phyloP scores from a whole-genome alignment of 768 basidiomycete genomes.

The Trametes sanguinea region DNA sequence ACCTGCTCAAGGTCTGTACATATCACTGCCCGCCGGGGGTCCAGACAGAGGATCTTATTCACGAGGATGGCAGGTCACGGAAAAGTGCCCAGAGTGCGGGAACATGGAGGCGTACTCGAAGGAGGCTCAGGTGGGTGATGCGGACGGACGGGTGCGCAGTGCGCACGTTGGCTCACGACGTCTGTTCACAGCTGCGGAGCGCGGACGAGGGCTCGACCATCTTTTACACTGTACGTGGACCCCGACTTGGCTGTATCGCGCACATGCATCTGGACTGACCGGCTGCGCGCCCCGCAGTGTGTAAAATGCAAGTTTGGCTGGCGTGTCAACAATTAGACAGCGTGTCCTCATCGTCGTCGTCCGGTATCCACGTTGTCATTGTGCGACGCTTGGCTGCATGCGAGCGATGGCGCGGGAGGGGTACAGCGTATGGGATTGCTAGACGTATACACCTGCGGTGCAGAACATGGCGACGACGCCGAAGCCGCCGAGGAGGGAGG shows the following conservation, averaged over 20 bases:
- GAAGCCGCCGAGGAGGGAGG: conserved; percentile 82
- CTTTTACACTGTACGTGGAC: conserved; percentile 79
- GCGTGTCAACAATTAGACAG: conserved; percentile 71
- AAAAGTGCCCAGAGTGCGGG: conserved; percentile 88
- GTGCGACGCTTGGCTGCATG: too few relatives aligned
- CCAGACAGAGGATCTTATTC: not conserved
- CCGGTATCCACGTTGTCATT: too few relatives aligned
- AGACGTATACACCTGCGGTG: conserved; percentile 77
- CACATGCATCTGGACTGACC: conserved; percentile 12
- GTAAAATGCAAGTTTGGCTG: conserved; percentile 76
- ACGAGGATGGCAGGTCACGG: conserved; percentile 61
- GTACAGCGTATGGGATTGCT: not conserved
- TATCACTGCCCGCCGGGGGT: not conserved
- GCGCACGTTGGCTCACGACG: not conserved
- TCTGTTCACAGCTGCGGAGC: conserved; percentile 62
- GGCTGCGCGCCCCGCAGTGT: conserved; percentile 49
- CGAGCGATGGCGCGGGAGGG: not conserved
- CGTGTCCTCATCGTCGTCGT: not conserved
- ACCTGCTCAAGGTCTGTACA: conserved; percentile 55
- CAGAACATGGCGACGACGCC: conserved; percentile 91
- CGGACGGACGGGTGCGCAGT: not conserved
- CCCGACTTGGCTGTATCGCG: not conserved
- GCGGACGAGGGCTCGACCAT: conserved; percentile 95
- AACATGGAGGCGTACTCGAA: conserved; percentile 85
- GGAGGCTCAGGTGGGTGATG: conserved; percentile 71